Evolutionary conservation across 129 eudicot genomes (phyloP).

Genomic region (Apium graveolens): DNA sequence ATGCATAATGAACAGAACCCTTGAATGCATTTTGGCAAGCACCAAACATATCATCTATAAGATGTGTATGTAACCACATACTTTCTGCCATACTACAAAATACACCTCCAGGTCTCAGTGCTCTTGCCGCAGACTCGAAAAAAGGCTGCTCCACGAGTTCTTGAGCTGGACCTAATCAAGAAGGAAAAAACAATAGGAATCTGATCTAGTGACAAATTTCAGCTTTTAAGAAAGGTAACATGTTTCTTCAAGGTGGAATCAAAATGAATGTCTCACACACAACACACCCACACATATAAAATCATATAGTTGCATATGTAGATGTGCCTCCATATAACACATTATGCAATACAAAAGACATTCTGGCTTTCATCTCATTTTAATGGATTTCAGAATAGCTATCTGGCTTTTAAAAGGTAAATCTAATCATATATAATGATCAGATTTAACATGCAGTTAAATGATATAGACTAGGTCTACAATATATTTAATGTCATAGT

Average conservation of each 20-base stretch:
- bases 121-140: constrained; percentile 70
- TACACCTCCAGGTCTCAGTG: constrained; percentile 91
- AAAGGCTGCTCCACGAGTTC: constrained; percentile 93
- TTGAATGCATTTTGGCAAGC: constrained; percentile 64
- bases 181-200: not conserved
- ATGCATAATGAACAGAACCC: constrained; percentile 94
- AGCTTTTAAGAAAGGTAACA: not conserved
- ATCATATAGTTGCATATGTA: not conserved
- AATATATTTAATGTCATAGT: too few species aligned
- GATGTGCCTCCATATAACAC: not conserved
- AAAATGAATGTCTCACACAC: not conserved
- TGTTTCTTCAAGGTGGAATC: not conserved
- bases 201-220: not conserved
- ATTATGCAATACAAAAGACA: not conserved
- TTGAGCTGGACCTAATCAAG: constrained; percentile 75
- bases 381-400: too few species aligned
- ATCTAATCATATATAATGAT: not conserved
- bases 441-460: too few species aligned
- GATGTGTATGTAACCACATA: constrained; percentile 98
- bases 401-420: not conserved
- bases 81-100: constrained; percentile 98
- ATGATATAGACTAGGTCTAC: too few species aligned
- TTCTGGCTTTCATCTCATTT: not conserved
- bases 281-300: too few species aligned
- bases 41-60: constrained; percentile 79